phyloP scores from a whole-genome alignment of 768 basidiomycete species.

The Mycena vitilis region DNA sequence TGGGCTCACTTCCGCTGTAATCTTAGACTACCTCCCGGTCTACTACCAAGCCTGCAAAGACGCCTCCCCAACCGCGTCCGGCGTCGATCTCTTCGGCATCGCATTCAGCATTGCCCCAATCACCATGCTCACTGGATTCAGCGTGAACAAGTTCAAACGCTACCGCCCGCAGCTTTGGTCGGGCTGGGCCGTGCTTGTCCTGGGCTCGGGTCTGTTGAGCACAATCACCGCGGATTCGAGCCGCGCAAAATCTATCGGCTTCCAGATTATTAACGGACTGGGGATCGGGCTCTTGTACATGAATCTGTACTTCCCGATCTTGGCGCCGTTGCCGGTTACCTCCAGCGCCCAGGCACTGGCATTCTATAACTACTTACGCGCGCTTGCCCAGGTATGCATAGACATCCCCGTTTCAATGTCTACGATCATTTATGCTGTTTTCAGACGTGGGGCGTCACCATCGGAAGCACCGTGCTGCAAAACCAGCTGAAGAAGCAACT shows the following conservation, averaged over 20 bases:
- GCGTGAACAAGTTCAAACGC: constrained; percentile 43
- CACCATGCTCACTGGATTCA: constrained; percentile 51
- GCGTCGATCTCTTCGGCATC: constrained; percentile 47
- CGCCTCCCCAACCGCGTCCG: constrained; percentile 46
- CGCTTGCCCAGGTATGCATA: constrained; percentile 37
- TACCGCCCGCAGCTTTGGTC: constrained; percentile 45
- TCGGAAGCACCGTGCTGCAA: constrained; percentile 58
- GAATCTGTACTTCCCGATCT: constrained; percentile 52
- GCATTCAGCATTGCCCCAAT: constrained; percentile 46
- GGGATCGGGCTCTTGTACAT: neutral
- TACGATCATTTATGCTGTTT: neutral
- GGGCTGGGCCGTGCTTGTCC: constrained; percentile 46
- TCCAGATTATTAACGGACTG: neutral
- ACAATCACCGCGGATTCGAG: constrained; percentile 36
- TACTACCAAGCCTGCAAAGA: constrained; percentile 48
- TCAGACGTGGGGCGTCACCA: constrained; percentile 43
- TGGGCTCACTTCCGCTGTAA: too few relatives aligned
- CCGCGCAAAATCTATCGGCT: neutral
- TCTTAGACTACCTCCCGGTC: constrained; percentile 48
- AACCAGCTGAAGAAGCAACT: constrained; percentile 55
- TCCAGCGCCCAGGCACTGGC: constrained; percentile 47
- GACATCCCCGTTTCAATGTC: neutral
- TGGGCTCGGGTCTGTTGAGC: constrained; percentile 49
- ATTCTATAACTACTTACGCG: constrained; percentile 47
- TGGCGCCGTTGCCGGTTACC: constrained; percentile 51